Evolutionary conservation across 805 yeast genomes (phyloP), one percentile per base, ranked within the genome.

Genomic region (Candida quercuum): DNA sequence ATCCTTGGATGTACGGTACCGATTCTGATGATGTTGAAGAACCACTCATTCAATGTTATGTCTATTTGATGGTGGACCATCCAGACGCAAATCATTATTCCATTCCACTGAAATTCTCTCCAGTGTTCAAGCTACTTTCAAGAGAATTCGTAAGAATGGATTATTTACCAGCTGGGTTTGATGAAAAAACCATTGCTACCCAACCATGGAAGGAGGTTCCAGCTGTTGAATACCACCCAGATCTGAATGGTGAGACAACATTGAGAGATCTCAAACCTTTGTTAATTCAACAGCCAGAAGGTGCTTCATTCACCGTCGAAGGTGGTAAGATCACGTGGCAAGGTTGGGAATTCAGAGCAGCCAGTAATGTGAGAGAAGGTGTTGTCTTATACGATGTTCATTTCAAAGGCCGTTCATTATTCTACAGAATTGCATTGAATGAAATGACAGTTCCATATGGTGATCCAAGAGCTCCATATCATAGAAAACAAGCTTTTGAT

Each of bases 381-480:
- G 70, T 81, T 49, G 91, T 81, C 23, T 48, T 84, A 24, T 83
- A 84, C 59, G 85, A 84, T 48, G 78, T 77, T 36, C 66, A 66
- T 54, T 84, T 81, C 68, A 81, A 82, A 60, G 91, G 89, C 36
- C 76, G 93, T 63, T 80, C 83, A 34, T 64, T 78, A 31, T 74
- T 83, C 55, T 83, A 84, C 71, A 72, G 93, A 65, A 60, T 82
- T 33, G 72, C 88, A 3, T 63, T 83, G 49, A 76, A 84, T 38
- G 94, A 84, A 63, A 84, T 85, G 94, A 83, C 91, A 28, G 94
- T 85, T 46, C 93, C 93, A 24, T 84, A 85, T 56, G 89, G 86
- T 59, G 91, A 84, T 59, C 87, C 89, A 54, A 72, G 91, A 62
- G 78, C 79, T 32, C 93, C 93, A 46, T 80, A 71, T 66, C 88